Conservation (phyloP, 2,329 filamentous ascomycete genomes). For the Ophiostoma populinum region DNA sequence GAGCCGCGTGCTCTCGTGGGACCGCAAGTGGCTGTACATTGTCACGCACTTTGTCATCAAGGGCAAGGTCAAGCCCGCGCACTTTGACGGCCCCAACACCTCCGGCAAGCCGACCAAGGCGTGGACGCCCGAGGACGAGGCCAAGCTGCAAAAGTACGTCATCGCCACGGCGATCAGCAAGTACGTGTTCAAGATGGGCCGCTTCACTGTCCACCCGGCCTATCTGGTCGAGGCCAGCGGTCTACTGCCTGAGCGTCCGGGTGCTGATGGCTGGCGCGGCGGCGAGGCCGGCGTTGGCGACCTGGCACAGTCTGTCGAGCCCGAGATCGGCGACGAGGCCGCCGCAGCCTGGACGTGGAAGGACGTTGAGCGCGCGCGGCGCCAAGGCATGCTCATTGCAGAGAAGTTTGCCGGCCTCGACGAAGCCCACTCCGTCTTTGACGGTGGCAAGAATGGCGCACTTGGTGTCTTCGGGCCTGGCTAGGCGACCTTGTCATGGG, state of each 20-base stretch:
- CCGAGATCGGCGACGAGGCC: constrained; percentile 22
- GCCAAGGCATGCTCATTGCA: constrained; percentile 36
- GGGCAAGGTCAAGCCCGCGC: constrained; percentile 36
- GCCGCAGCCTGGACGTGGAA: constrained; percentile 39
- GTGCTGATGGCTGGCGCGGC: constrained; percentile 36
- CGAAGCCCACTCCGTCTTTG: constrained; percentile 31
- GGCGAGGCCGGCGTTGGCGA: constrained; percentile 18
- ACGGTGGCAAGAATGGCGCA: constrained; percentile 34
- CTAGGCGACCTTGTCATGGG: no score
- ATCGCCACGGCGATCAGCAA: constrained; percentile 59
- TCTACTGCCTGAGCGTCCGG: constrained; percentile 57
- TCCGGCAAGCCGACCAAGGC: constrained; percentile 4
- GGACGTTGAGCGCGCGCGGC: constrained; percentile 35
- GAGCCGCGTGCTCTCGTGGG: constrained; percentile 54
- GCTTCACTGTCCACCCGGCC: constrained; percentile 72
- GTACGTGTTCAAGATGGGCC: constrained; percentile 68
- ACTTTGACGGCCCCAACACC: constrained; percentile 26
- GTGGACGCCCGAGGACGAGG: constrained; percentile 19
- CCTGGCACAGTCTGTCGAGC: constrained; percentile 15
- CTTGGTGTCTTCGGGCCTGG: constrained; percentile 26
- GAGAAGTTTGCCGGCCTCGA: constrained; percentile 40
- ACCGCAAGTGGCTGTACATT: constrained; percentile 68
- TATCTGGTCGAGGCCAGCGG: constrained; percentile 53
- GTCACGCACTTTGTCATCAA: constrained; percentile 55
- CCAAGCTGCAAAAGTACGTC: constrained; percentile 42